phyloP scores from a whole-genome alignment of 1,284 basidiomycete species.

The Cutaneotrichosporon mucoides region DNA sequence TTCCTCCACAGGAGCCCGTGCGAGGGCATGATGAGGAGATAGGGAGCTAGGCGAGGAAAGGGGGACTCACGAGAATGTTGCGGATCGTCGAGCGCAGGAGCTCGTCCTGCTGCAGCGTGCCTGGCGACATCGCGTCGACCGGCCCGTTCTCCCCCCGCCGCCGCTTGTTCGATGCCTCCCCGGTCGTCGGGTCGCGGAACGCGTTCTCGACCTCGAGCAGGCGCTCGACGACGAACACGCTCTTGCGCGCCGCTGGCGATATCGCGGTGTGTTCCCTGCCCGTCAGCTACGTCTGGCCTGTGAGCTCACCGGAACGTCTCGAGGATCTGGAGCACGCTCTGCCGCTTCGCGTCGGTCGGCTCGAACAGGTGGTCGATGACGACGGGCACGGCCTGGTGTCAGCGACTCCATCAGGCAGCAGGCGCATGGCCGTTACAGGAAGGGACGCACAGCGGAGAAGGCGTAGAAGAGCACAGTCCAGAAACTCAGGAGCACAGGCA shows the following conservation, averaged over 20 bases:
- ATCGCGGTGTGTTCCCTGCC: slow-evolving; percentile 5
- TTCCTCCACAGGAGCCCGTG: too few species aligned
- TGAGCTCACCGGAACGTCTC: slow-evolving; percentile 12
- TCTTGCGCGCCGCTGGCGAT: slow-evolving; percentile 15
- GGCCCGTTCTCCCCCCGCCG: not conserved
- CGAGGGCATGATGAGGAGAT: too few species aligned
- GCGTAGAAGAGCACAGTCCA: slow-evolving; percentile 22
- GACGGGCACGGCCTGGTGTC: slow-evolving; percentile 14
- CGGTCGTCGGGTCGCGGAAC: not conserved
- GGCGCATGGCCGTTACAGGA: too few species aligned
- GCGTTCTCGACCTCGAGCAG: slow-evolving; percentile 13
- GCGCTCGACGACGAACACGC: slow-evolving; percentile 17
- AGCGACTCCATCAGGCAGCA: not conserved
- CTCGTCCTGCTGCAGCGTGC: not conserved
- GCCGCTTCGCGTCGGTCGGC: slow-evolving; percentile 15
- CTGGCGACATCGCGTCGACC: not conserved
- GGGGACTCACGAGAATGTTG: slow-evolving; percentile 4
- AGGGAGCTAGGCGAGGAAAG: not conserved
- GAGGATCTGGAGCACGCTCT: slow-evolving; percentile 4
- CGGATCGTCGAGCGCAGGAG: slow-evolving; percentile 10
- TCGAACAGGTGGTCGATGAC: slow-evolving; percentile 19
- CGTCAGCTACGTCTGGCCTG: too few species aligned
- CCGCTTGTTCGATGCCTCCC: slow-evolving; percentile 1
- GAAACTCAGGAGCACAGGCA: slow-evolving; percentile 12
- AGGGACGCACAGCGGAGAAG: slow-evolving; percentile 15